phyloP scores from a whole-genome alignment of 2,329 filamentous ascomycete species.

The Ilyonectria mors-panacis region DNA sequence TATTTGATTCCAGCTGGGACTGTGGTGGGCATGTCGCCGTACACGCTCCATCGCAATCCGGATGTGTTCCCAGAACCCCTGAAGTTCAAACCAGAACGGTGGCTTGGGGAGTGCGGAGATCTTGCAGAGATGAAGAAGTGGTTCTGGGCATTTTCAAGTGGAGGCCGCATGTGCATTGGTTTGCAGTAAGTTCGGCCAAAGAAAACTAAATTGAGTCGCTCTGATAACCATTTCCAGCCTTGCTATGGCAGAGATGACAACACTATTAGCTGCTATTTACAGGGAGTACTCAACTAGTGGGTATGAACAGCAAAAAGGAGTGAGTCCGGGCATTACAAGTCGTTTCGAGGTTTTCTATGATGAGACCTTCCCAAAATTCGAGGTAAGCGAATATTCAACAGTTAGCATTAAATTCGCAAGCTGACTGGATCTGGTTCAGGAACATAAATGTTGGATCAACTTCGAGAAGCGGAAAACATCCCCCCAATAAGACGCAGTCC shows the following conservation, averaged over 20 bases:
- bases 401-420: rapidly evolving
- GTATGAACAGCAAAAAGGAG: conserved; percentile 27
- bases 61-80: conserved; percentile 42
- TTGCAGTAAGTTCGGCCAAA: conserved; percentile 40
- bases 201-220: neutral
- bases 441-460: conserved; percentile 39
- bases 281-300: conserved; percentile 32
- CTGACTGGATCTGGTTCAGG: neutral
- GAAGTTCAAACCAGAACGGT: conserved; percentile 48
- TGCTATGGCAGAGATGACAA: conserved; percentile 45
- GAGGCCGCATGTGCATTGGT: conserved; percentile 45
- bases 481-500: too few relatives aligned
- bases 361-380: conserved; percentile 32
- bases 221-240: conserved; percentile 13
- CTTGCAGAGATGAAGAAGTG: conserved; percentile 39
- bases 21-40: conserved; percentile 48
- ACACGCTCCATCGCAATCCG: conserved; percentile 45
- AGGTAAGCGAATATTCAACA: conserved; percentile 14
- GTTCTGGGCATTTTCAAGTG: conserved; percentile 47
- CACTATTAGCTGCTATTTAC: conserved; percentile 35
- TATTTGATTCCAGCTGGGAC: conserved; percentile 44
- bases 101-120: conserved; percentile 37
- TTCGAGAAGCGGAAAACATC: conserved; percentile 22
- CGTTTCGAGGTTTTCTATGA: conserved; percentile 44
- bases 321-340: conserved; percentile 39